Evolutionary conservation across 1,284 basidiomycete species (phyloP), one percentile per base, ranked within the genome.

Genomic region (Athelia sp.): DNA sequence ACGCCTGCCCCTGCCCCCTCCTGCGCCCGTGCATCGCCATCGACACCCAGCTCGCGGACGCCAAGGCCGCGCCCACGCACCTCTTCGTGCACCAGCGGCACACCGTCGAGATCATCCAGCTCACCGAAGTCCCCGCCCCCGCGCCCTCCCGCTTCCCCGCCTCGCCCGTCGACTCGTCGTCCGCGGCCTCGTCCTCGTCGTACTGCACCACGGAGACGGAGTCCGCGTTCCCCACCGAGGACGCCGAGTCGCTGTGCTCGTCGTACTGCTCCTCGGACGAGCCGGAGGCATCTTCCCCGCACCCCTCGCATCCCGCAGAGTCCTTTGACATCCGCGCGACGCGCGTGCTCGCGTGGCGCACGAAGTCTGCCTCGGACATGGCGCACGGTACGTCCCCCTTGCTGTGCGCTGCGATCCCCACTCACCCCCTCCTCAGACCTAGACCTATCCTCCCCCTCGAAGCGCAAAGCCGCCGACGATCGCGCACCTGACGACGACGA

Each of bases 231-330:
- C 15, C 64, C 0, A 58, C 60, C 6, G 71, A 69, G 11, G 73
- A 76, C 14, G 71, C 71, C 38, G 76, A 77, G 55, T 67, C 66
- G 18, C 64, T 65, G 49, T 71, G 70, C 60, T 71, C 78, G 0
- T 84, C 82, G 0, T 87, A 85, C 54, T 87, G 84, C 71, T 87
- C 85, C 23, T 87, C 85, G 24, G 76, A 76, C 52, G 60, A 58
- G 14, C 57, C 59, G 36, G 43, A 51, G 26, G 26, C 26, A 13
- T 29, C 26, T 29, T 29, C 13, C 6, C 26, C 6, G 13, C 6
- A 29, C 13, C 6, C 4, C 26, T 4, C 26, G 62, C 48, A n/a
- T n/a, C n/a, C n/a, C n/a, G n/a, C n/a, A n/a, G 79, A n/a, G n/a
- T n/a, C 81, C 0, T 80, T 78, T 62, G 67, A 59, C 42, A 55